Conservation (phyloP, 2,329 filamentous ascomycete genomes). For the Bipolaris sorokiniana region DNA sequence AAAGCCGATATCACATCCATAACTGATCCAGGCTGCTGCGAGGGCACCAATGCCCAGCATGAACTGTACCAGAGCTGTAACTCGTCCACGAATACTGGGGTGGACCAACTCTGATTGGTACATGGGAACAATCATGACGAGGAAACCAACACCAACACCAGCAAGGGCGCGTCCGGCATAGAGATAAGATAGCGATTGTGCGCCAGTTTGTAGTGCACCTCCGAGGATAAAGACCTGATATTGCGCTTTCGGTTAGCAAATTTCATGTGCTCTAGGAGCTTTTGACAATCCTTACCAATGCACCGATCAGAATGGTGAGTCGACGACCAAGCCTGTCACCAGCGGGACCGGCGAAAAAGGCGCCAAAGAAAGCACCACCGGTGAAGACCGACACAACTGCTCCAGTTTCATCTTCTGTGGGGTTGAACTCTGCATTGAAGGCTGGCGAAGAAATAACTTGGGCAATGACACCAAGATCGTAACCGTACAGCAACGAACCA, state of each 20-base stretch:
- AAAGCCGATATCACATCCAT: constrained; percentile 65
- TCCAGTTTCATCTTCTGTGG: constrained; percentile 59
- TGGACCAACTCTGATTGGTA: constrained; percentile 83
- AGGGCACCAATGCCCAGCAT: constrained; percentile 80
- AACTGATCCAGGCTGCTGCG: constrained; percentile 75
- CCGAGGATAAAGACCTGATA: constrained; percentile 66
- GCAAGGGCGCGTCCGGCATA: constrained; percentile 74
- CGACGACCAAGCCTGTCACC: constrained; percentile 72
- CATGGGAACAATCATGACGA: constrained; percentile 70
- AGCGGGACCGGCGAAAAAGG: constrained; percentile 65
- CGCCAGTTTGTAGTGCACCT: constrained; percentile 74
- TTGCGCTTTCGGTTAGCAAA: neutral
- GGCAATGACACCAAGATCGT: constrained; percentile 66
- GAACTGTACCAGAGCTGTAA: constrained; percentile 80
- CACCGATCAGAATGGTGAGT: constrained; percentile 74
- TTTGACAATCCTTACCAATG: constrained; percentile 56
- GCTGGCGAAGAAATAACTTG: constrained; percentile 59
- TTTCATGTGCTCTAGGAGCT: neutral
- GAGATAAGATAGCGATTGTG: constrained; percentile 64
- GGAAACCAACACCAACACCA: constrained; percentile 67
- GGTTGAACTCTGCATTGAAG: constrained; percentile 52
- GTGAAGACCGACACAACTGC: constrained; percentile 81
- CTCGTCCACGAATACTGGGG: constrained; percentile 75
- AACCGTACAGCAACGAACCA: constrained; percentile 64
- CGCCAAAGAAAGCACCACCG: constrained; percentile 74